Evolutionary conservation across 164 flowering plant genomes (phyloP).

Genomic region (Euptelea pleiosperma): DNA sequence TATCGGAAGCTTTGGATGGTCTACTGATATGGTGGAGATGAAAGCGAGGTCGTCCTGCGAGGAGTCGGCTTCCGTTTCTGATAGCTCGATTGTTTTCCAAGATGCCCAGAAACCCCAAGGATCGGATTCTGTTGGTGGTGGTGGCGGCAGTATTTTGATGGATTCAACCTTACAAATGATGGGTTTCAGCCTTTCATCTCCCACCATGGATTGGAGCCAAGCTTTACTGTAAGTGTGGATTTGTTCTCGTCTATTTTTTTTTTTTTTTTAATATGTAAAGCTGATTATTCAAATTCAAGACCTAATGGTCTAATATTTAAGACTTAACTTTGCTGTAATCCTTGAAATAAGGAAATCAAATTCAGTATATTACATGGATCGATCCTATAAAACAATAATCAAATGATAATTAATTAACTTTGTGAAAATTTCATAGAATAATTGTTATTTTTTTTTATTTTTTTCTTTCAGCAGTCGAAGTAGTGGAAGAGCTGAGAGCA

Average conservation of each 20-base stretch:
- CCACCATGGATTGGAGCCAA: slow-evolving; percentile 50
- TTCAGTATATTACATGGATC: too few species aligned
- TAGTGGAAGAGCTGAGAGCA: slow-evolving; percentile 37
- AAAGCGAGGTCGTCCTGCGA: slow-evolving; percentile 35
- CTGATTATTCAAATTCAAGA: too few species aligned
- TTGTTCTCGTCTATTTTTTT: neutral
- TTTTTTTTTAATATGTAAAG: neutral
- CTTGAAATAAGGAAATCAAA: too few species aligned
- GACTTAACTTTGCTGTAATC: too few species aligned
- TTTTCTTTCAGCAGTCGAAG: slow-evolving; percentile 22
- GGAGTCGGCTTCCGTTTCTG: slow-evolving; percentile 31
- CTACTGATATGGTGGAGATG: slow-evolving; percentile 27
- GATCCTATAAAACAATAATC: too few species aligned
- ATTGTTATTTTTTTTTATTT: too few species aligned
- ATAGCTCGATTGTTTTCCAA: slow-evolving; percentile 30
- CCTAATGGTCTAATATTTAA: too few species aligned
- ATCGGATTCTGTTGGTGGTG: slow-evolving; percentile 26
- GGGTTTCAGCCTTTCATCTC: slow-evolving; percentile 41
- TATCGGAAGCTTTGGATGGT: slow-evolving; percentile 40
- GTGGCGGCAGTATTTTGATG: slow-evolving; percentile 23
- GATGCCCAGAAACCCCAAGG: slow-evolving; percentile 30
- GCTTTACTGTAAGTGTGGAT: slow-evolving; percentile 45
- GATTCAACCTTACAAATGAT: slow-evolving; percentile 50
- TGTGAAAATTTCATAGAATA: too few species aligned
- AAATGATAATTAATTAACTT: too few species aligned